These are phyloP conservation scores for Picea sitchensis DNA, from an alignment of 75 land plant genomes.

Conservation along the genomic window DNA sequence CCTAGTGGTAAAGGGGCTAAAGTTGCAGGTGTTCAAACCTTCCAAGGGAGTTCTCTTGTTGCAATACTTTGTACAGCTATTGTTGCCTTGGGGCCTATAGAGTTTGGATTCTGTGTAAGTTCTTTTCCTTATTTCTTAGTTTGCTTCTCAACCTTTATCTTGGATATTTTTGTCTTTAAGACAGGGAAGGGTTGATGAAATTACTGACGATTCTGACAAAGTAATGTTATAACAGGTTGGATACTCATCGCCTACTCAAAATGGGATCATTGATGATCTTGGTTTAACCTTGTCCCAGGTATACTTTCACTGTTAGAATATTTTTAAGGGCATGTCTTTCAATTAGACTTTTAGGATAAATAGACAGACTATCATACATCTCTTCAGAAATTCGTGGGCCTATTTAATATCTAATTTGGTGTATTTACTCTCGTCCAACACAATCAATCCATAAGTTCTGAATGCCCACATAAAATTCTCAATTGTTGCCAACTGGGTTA, in stretches of 20 bases:
- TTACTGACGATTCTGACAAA: neutral
- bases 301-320: neutral
- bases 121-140: neutral
- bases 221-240: slow-evolving; percentile 40
- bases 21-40: neutral
- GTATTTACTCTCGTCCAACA: neutral
- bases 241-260: slow-evolving; percentile 81
- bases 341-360: neutral
- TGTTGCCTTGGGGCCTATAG: slow-evolving; percentile 85
- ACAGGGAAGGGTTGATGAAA: neutral
- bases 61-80: slow-evolving; percentile 62
- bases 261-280: slow-evolving; percentile 58
- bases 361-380: neutral
- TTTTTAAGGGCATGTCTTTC: neutral
- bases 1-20: neutral
- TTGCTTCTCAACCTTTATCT: neutral
- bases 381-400: neutral
- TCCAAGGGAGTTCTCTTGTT: neutral
- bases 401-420: neutral
- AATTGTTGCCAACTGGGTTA: no score
- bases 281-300: slow-evolving; percentile 71
- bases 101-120: slow-evolving; percentile 87
- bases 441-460: neutral
- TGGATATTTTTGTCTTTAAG: neutral
- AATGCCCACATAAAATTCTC: neutral